Percentiles rank a stretch among this genome's conserved stretches.
These are phyloP conservation scores for Rhodotorula mucilaginosa DNA, from an alignment of 1,284 basidiomycete species.

Conservation along the genomic window DNA sequence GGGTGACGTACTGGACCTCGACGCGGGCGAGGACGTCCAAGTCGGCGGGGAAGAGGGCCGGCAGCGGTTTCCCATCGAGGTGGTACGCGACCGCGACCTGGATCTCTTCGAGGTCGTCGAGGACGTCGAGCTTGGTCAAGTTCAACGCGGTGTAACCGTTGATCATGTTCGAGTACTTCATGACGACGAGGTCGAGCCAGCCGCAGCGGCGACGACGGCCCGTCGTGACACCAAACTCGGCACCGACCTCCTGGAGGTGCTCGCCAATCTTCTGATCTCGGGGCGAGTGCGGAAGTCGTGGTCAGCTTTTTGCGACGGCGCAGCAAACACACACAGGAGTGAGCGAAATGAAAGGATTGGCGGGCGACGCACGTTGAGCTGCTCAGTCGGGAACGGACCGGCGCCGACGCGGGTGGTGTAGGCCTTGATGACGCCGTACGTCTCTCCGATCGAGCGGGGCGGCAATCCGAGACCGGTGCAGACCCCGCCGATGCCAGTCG, in stretches of 20 bases:
- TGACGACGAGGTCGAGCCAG: constrained; percentile 94
- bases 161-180: constrained; percentile 88
- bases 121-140: constrained; percentile 91
- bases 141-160: constrained; percentile 95
- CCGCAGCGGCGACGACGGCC: constrained; percentile 89
- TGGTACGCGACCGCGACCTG: constrained; percentile 82
- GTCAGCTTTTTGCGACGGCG: not conserved
- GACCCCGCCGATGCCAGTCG: constrained; percentile 89
- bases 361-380: constrained; percentile 66
- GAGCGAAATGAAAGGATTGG: not conserved
- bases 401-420: constrained; percentile 97
- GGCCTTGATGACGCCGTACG: constrained; percentile 92
- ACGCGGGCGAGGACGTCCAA: constrained; percentile 55
- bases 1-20: constrained; percentile 81
- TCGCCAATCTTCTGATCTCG: constrained; percentile 66
- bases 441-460: constrained; percentile 76
- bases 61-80: constrained; percentile 67
- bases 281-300: not conserved
- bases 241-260: constrained; percentile 89
- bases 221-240: constrained; percentile 88
- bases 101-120: constrained; percentile 83
- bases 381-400: constrained; percentile 96
- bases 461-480: constrained; percentile 95
- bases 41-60: constrained; percentile 76
- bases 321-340: not conserved